Base-by-base conservation (phyloP, 805 yeast genomes). In the Yamadazyma kitorensis region DNA sequence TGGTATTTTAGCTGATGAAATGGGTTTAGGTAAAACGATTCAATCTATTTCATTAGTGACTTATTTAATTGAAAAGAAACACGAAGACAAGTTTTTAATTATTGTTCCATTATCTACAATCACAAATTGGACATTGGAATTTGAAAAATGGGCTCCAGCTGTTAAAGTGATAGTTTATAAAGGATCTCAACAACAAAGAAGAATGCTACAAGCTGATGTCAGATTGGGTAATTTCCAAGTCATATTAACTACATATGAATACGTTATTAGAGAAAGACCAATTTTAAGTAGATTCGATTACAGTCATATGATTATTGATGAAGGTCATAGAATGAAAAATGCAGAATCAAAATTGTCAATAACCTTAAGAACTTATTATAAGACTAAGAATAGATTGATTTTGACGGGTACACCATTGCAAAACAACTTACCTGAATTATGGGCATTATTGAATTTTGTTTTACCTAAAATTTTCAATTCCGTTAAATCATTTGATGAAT, bases 231-330 rank as follows among this genome's bases (percentile, higher is more conserved):
- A 80, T 47, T 85, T 85, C 62, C 83, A 81, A 40, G 88, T 85
- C 9, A 56, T 85, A 39, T 68, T 85, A 51, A 85, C 95, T 2
- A 85, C 95, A 4, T 85, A 79, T 52, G 95, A 85, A 59, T 85
- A 85, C 51, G 78, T 85, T 44, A 82, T 85, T 44, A 74, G 82
- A 50, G 95, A 85, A 52, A 74, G 86, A 43, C 81, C 88, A 4
- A 51, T 85, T 14, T 63, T 85, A 48, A 61, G 80, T 18, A 82
- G 80, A 49, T 76, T 81, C 46, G 74, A 74, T 43, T 85, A 89
- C 80, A 82, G 83, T 26, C 91, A 86, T 56, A 85, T 85, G 91
- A 83, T 85, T 45, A 85, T 85, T 45, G 95, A 85, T 68, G 95
- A 85, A 69, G 95, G 95, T 58, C 95, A 85, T 59, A 71, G 94